Percentiles rank a stretch among this genome's conserved stretches.
These are phyloP conservation scores for Leccinum discolor DNA, from an alignment of 1,284 basidiomycete genomes.

Conservation along the genomic window DNA sequence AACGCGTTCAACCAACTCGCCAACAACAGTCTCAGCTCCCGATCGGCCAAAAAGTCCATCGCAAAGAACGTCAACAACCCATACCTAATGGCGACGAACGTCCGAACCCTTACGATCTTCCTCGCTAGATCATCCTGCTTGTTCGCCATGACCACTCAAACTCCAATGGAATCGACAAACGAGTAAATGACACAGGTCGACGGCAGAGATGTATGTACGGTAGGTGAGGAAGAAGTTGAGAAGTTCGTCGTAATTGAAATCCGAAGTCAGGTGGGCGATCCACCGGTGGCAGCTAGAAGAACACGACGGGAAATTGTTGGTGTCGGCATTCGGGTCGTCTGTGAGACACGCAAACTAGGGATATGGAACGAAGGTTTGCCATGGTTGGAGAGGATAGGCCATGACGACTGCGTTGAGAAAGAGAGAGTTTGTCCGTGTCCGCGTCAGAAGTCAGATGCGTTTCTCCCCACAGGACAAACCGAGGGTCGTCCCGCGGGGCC, in stretches of 20 bases:
- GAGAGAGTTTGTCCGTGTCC: constrained; percentile 48
- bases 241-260: constrained; percentile 81
- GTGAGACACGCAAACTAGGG: constrained; percentile 29
- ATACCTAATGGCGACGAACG: constrained; percentile 84
- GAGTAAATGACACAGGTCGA: constrained; percentile 77
- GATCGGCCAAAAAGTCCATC: constrained; percentile 84
- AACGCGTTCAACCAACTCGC: constrained; percentile 82
- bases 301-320: constrained; percentile 42
- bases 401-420: constrained; percentile 51
- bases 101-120: constrained; percentile 80
- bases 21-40: constrained; percentile 62
- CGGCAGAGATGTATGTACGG: constrained; percentile 71
- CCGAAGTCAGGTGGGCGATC: constrained; percentile 86
- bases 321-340: constrained; percentile 15
- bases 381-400: constrained; percentile 44
- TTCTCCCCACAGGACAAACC: constrained; percentile 79
- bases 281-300: constrained; percentile 85
- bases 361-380: constrained; percentile 33
- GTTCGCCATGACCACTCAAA: constrained; percentile 52
- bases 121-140: constrained; percentile 64
- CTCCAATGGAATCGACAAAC: constrained; percentile 86
- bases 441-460: constrained; percentile 31
- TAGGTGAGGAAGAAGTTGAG: constrained; percentile 55
- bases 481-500: no score
- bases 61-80: constrained; percentile 88